A percentile compares a stretch with the other conserved stretches of the same genome.
Conservation (phyloP, 805 yeast species). For the Teunomyces tritomae region DNA sequence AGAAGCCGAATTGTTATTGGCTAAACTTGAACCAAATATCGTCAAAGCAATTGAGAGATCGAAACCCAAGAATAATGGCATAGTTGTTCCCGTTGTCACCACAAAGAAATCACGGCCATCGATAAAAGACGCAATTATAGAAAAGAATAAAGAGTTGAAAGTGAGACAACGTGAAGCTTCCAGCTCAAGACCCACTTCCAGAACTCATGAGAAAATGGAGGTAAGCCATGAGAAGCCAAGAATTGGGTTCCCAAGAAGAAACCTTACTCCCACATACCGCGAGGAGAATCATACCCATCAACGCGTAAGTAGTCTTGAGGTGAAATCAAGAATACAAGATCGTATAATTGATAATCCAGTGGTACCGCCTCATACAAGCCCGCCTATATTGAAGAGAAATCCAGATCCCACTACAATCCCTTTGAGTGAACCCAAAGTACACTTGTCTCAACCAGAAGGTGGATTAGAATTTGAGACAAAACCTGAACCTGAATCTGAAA, state of each 20-base stretch:
- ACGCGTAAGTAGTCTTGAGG: background rate
- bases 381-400: background rate
- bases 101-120: constrained; percentile 40
- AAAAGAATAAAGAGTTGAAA: constrained; percentile 40
- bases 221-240: background rate
- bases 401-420: too few species aligned
- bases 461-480: background rate
- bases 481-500: background rate
- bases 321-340: background rate
- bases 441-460: background rate
- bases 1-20: constrained; percentile 42
- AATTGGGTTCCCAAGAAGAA: constrained; percentile 6
- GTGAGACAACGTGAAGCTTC: constrained; percentile 16
- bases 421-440: too few species aligned
- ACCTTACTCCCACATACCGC: background rate
- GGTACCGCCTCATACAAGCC: background rate
- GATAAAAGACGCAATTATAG: constrained; percentile 45
- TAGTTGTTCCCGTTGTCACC: constrained; percentile 4
- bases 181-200: constrained; percentile 21
- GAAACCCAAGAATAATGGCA: constrained; percentile 5
- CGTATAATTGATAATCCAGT: background rate
- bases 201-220: constrained; percentile 8
- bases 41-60: constrained; percentile 13
- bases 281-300: background rate
- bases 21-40: constrained; percentile 12